Evolutionary conservation across 2,329 filamentous ascomycete species (phyloP).

Genomic region (Exutisphaerella laricina): DNA sequence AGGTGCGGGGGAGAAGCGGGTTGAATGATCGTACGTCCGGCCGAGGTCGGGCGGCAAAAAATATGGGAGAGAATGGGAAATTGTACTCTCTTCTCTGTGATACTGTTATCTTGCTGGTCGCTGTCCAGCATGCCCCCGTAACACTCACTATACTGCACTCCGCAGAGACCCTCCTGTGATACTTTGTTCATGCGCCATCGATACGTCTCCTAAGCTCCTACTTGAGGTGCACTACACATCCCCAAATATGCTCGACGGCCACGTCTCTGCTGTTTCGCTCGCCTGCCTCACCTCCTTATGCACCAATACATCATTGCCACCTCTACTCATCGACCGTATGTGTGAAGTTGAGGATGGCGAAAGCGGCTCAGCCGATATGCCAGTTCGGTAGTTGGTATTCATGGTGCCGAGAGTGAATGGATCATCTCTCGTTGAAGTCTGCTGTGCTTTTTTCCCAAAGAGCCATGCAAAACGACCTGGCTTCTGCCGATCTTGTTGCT

Average conservation of each 20-base stretch:
- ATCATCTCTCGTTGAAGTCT: slow-evolving; percentile 7
- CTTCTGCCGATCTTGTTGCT: slow-evolving; percentile 9
- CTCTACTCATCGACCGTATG: slow-evolving; percentile 11
- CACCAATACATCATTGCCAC: slow-evolving; percentile 21
- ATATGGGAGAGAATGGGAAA: too few species aligned
- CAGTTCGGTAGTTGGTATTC: slow-evolving; percentile 9
- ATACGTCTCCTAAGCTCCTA: too few species aligned
- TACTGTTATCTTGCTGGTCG: too few species aligned
- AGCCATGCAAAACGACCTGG: slow-evolving; percentile 3
- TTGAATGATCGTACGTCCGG: background rate
- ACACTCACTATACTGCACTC: too few species aligned
- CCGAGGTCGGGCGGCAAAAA: slow-evolving; percentile 2
- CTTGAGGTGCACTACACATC: slow-evolving; percentile 4
- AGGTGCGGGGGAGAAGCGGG: background rate
- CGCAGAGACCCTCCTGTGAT: too few species aligned
- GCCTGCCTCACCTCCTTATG: slow-evolving; percentile 26
- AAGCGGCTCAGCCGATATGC: slow-evolving; percentile 13
- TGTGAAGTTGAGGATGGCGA: slow-evolving; percentile 15
- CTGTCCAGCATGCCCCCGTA: too few species aligned
- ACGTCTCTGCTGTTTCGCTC: slow-evolving; percentile 23
- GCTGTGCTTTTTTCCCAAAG: slow-evolving; percentile 9
- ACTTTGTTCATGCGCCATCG: too few species aligned
- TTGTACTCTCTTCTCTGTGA: too few species aligned
- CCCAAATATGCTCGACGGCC: slow-evolving; percentile 13
- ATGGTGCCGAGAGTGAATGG: slow-evolving; percentile 14